phyloP scores from a whole-genome alignment of 2,329 filamentous ascomycete species.

The Stenocarpella maydis region DNA sequence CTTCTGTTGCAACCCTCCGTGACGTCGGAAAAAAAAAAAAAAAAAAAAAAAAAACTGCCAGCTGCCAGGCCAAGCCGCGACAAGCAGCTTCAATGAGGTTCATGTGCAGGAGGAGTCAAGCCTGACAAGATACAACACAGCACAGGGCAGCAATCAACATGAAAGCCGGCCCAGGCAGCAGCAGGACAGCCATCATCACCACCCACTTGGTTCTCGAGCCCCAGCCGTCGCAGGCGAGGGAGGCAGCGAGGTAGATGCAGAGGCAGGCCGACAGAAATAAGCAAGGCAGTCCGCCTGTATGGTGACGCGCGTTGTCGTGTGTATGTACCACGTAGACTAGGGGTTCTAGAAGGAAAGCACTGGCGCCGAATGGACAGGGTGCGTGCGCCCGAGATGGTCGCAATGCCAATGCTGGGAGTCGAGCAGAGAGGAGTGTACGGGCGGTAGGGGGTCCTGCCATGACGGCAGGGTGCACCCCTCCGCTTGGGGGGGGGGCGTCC shows the following conservation, averaged over 20 bases:
- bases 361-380: conserved; percentile 11
- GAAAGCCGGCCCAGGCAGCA: too few relatives aligned
- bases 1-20: conserved; percentile 19
- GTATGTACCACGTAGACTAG: conserved; percentile 17
- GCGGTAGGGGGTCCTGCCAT: background rate
- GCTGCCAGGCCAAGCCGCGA: conserved; percentile 11
- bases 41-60: background rate
- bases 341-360: conserved; percentile 27
- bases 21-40: background rate
- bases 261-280: conserved; percentile 24
- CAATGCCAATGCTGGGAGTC: conserved; percentile 4
- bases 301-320: conserved; percentile 23
- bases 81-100: conserved; percentile 29
- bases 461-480: conserved; percentile 29
- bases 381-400: background rate
- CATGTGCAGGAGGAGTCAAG: background rate
- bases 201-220: conserved; percentile 22
- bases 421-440: background rate
- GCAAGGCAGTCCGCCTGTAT: conserved; percentile 20
- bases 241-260: conserved; percentile 1
- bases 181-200: conserved; percentile 20
- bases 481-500: background rate
- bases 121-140: background rate
- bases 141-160: conserved; percentile 17
- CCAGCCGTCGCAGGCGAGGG: background rate